phyloP scores from a whole-genome alignment of 169 alveolate species.

The Plasmodium reichenowi region DNA sequence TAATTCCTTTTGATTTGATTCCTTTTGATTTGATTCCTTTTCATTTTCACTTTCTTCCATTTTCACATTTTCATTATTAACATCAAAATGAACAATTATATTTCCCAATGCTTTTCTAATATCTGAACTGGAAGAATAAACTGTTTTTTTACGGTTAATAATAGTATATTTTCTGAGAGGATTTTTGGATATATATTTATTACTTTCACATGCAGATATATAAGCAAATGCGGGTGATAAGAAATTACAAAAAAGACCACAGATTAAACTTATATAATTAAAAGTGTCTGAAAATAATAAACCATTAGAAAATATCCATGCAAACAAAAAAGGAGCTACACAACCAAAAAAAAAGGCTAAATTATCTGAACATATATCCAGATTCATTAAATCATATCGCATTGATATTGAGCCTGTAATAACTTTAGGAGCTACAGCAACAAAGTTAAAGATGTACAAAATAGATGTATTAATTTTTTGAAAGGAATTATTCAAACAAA shows the following conservation, averaged over 20 bases:
- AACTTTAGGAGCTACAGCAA: constrained; percentile 83
- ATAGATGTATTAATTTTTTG: constrained; percentile 67
- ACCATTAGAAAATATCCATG: constrained; percentile 83
- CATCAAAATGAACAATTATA: constrained; percentile 47
- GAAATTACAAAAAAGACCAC: constrained; percentile 83
- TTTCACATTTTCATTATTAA: background rate
- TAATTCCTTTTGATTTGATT: too few species aligned
- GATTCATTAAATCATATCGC: constrained; percentile 84
- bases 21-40: background rate
- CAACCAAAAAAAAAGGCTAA: constrained; percentile 81
- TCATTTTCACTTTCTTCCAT: constrained; percentile 6
- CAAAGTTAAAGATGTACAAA: constrained; percentile 79
- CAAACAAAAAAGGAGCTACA: constrained; percentile 80
- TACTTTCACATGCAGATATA: constrained; percentile 77
- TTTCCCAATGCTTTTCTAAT: constrained; percentile 74
- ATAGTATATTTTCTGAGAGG: constrained; percentile 71
- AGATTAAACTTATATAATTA: constrained; percentile 76
- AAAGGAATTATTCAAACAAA: constrained; percentile 79
- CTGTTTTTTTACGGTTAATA: constrained; percentile 63
- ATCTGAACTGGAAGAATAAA: constrained; percentile 46
- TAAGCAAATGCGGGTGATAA: constrained; percentile 80
- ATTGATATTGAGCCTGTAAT: constrained; percentile 82
- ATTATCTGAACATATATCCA: constrained; percentile 79
- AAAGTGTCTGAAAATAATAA: constrained; percentile 75
- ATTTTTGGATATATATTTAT: constrained; percentile 33